Evolutionary conservation across 176 grass and related monocot species (phyloP).

Genomic region (Carex pumila): DNA sequence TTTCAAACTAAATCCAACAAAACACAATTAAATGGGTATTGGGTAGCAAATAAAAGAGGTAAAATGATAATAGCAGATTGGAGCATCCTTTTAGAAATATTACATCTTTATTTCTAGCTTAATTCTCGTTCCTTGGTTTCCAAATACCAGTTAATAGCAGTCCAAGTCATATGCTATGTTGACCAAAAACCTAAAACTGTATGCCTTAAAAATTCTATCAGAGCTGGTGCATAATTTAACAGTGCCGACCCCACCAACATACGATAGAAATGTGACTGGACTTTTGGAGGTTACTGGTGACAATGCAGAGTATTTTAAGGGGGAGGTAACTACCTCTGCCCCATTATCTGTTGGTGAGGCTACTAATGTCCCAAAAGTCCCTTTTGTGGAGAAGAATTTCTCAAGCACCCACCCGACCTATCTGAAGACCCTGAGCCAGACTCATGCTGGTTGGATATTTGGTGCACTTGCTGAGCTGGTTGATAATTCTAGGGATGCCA

Average conservation of each 20-base stretch:
- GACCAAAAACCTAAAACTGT: not conserved
- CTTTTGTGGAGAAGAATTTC: conserved; percentile 44
- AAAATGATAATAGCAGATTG: not conserved
- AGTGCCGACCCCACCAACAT: not conserved
- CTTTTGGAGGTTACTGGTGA: conserved; percentile 19
- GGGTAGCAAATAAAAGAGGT: not conserved
- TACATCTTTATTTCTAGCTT: not conserved
- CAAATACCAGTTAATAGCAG: not conserved
- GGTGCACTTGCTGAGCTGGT: conserved; percentile 87
- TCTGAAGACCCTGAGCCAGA: conserved; percentile 72
- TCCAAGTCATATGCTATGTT: not conserved
- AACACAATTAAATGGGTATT: not conserved
- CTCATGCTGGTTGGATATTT: conserved; percentile 87
- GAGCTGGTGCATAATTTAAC: not conserved
- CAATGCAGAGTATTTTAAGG: not conserved
- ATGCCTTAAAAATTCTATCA: conserved; percentile 1
- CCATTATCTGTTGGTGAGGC: conserved; percentile 36
- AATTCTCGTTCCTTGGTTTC: not conserved
- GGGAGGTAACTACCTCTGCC: not conserved
- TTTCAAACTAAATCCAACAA: no score
- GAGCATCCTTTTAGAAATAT: not conserved
- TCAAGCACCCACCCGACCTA: conserved; percentile 65
- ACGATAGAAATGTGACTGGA: conserved; percentile 38
- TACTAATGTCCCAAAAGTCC: conserved; percentile 25
- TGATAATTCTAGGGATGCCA: conserved; percentile 86